Evolutionary conservation across 805 yeast species (phyloP), one percentile per base, ranked within the genome.

Genomic region (Myxozyma melibiosi): DNA sequence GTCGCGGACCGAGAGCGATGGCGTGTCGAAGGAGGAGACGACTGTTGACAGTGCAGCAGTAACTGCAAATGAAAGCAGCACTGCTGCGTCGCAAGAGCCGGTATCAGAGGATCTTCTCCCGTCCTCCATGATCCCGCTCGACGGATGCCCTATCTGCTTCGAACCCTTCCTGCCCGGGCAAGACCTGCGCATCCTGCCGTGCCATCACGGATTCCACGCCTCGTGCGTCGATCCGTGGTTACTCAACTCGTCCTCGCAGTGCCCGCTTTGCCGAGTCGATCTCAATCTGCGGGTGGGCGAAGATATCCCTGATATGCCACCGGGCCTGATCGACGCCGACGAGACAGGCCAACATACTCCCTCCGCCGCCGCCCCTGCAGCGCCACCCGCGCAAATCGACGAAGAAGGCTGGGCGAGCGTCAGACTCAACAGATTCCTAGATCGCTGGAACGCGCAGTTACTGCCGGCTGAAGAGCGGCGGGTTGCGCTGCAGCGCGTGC

Each of bases 151-250:
- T 11, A 87, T 88, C 61, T 88, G 96, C 71, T 78, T 88, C 50
- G 96, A 88, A 42, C 71, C 74, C 7, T 80, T 85, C 56, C 83
- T 81, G 57, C 78, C 80, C 45, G 85, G 82, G 9, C 92, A 88
- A 47, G 66, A 70, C 4, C 68, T 74, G 1, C 78, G 96, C 55
- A 90, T 90, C 0, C 75, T 88, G 41, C 80, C 89, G 9, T 88
- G 96, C 73, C 88, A 89, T 8, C 96, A 88, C 72, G 90, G 84
- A 6, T 88, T 85, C 78, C 96, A 88, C 67, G 79, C 86, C 9
- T 84, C 78, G 5, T 88, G 96, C 70, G 80, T 89, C 50, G 94
- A 88, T 66, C 91, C 91, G 1, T 88, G 96, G 95, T 75, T 88
- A 33, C 82, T 81, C 4, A 81, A 82, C 63, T 75, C 90, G 61